phyloP scores from a whole-genome alignment of 257 asterid genomes.

The Thymus mandschuricus region DNA sequence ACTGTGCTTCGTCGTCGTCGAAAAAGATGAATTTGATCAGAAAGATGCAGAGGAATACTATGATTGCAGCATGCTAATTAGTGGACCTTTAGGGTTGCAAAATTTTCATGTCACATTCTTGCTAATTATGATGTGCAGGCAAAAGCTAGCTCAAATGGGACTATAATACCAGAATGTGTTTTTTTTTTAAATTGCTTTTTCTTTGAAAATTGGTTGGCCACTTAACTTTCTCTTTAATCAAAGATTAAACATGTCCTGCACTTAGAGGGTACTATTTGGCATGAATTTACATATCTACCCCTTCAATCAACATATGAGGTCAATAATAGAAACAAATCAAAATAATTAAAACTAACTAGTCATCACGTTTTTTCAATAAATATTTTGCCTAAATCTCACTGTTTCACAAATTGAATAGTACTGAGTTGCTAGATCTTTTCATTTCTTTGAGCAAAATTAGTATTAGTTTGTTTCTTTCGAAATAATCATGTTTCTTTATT shows the following conservation, averaged over 20 bases:
- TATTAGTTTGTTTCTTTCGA: no score
- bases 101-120: conserved; percentile 47
- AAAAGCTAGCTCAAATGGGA: conserved; percentile 31
- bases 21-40: conserved; percentile 33
- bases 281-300: conserved; percentile 22
- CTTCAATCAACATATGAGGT: background rate
- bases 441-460: no score
- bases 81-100: conserved; percentile 47
- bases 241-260: conserved; percentile 29
- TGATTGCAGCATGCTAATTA: conserved; percentile 48
- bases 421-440: background rate
- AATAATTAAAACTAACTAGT: background rate
- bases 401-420: background rate
- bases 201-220: conserved; percentile 41
- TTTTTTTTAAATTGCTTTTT: conserved; percentile 25
- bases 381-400: background rate
- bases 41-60: background rate
- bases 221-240: conserved; percentile 62
- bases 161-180: conserved; percentile 11
- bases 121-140: conserved; percentile 61
- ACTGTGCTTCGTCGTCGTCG: no score
- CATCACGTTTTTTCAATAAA: background rate
- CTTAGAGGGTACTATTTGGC: no score
- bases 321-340: no score
- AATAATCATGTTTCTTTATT: no score